Conservation (phyloP, 495 filamentous ascomycete genomes). For the Friedmanniomyces simplex region DNA sequence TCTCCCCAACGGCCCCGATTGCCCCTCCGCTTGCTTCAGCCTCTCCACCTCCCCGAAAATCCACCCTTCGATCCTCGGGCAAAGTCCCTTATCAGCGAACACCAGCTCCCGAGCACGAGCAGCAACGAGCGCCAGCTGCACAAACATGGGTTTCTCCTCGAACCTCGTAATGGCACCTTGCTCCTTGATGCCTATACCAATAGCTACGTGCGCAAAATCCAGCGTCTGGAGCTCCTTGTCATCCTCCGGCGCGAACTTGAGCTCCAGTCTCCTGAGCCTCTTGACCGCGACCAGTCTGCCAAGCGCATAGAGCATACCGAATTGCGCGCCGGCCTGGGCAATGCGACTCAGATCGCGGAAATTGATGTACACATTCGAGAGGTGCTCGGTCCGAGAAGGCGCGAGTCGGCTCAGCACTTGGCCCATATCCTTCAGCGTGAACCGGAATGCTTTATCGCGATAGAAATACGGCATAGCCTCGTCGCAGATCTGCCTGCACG, state of each 20-base stretch:
- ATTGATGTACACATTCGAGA: not conserved
- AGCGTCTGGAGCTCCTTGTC: not conserved
- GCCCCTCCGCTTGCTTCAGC: not conserved
- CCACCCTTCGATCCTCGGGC: not conserved
- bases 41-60: not conserved
- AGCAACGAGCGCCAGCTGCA: not conserved
- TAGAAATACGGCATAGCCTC: not conserved
- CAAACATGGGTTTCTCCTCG: not conserved
- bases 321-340: not conserved
- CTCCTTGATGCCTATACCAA: not conserved
- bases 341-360: not conserved
- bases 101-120: not conserved
- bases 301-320: not conserved
- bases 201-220: not conserved
- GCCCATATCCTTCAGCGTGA: not conserved
- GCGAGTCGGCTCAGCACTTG: not conserved
- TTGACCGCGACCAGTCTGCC: not conserved
- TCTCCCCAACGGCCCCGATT: too few relatives aligned
- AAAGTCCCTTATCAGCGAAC: not conserved
- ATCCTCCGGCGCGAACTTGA: not conserved
- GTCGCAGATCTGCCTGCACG: not conserved
- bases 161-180: not conserved
- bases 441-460: not conserved
- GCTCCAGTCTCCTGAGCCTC: not conserved
- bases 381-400: not conserved